Evolutionary conservation across 2,329 filamentous ascomycete species (phyloP), one percentile per base, ranked within the genome.

Genomic region (Pezicula rhizophila): DNA sequence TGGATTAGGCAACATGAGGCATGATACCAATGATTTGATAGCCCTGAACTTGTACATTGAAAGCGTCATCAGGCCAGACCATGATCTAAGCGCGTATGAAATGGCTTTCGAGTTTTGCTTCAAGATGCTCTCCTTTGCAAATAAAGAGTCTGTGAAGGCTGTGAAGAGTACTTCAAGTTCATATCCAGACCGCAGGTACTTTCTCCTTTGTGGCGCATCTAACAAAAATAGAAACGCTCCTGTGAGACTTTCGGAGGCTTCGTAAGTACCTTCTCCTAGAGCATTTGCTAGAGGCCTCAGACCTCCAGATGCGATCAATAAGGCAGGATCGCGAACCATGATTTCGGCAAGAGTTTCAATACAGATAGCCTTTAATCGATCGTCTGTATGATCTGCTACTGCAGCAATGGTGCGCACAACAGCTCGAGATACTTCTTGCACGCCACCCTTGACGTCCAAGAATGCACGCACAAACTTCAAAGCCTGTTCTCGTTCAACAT

Each of bases 391-490:
- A 57, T 88, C 85, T n/a, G 93, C 92, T 43, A 97, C 85, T 4
- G 93, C 87, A 28, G 93, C 89, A 49, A 99, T 84, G 6, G 92
- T 93, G 47, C 93, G 82, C 7, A 95, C 87, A 17, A 99, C 83
- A 1, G 89, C 85, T 50, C 87, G 80, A 1, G 93, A 95, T 33
- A 99, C 79, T 65, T 99, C 92, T 54, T 81, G 79, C 8, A 95
- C 84, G 10, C 93, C 93, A 54, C 90, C 89, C 64, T 96, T 96
- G 55, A 97, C 89, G 64, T 99, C 93, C 2, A 99, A 73, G 62
- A 99, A 99, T 8, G 91, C 89, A 51, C 93, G 82, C 23, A 97
- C 85, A 65, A 99, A 96, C 66, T 99, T 99, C 60, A 99, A 74
- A 11, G 93, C 93, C 68, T 99, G 93, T 67, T 99, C 93, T 47